phyloP scores from a whole-genome alignment of 352 stramenopile genomes.

The Phytophthora parvispora region DNA sequence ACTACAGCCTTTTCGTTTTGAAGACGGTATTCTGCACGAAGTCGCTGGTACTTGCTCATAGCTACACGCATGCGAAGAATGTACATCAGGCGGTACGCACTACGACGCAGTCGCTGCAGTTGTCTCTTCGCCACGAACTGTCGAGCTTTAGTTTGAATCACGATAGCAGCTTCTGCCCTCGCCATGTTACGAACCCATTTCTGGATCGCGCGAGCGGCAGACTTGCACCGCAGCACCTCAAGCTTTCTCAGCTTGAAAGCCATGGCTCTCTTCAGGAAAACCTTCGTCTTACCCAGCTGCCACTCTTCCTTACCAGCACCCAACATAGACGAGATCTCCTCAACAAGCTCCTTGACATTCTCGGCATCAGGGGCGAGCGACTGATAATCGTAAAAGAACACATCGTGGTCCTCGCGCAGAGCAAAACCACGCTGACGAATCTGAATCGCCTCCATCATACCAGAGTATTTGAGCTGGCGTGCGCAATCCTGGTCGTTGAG shows the following conservation, averaged over 20 bases:
- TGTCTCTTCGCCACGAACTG: conserved; percentile 73
- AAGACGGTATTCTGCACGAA: conserved; percentile 63
- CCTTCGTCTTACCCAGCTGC: conserved; percentile 91
- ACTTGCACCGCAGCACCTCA: conserved; percentile 85
- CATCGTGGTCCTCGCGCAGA: conserved; percentile 89
- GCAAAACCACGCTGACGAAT: conserved; percentile 92
- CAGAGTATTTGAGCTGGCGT: conserved; percentile 92
- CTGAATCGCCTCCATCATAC: conserved; percentile 94
- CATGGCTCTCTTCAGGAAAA: conserved; percentile 87
- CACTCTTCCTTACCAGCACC: conserved; percentile 91
- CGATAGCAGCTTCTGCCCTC: conserved; percentile 57
- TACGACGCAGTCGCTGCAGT: conserved; percentile 58
- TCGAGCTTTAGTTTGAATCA: conserved; percentile 79
- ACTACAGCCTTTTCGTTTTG: conserved; percentile 64
- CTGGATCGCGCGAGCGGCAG: conserved; percentile 83
- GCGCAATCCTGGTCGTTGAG: conserved; percentile 88
- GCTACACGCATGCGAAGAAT: conserved; percentile 74
- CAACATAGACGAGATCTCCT: conserved; percentile 88
- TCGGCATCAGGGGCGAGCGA: conserved; percentile 86
- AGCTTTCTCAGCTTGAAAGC: conserved; percentile 88
- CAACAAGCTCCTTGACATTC: conserved; percentile 85
- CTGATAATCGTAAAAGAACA: conserved; percentile 94
- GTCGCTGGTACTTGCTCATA: conserved; percentile 62
- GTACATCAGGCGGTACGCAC: conserved; percentile 72
- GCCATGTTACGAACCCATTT: conserved; percentile 87